Evolutionary conservation across 176 grass and related monocot species (phyloP), one percentile per base, ranked within the genome.

Genomic region (Sorghum bicolor): DNA sequence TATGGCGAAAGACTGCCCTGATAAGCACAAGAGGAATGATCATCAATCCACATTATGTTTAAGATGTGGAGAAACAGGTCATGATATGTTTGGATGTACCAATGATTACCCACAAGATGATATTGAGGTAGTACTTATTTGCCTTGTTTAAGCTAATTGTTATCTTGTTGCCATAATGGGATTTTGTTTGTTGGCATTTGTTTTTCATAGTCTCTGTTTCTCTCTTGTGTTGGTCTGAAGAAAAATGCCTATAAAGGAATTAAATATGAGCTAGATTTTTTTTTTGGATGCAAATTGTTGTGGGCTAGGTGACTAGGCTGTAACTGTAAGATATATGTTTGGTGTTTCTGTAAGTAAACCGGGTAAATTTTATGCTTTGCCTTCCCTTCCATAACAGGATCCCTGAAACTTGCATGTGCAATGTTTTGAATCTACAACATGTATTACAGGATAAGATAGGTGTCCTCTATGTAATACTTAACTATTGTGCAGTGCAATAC

Each of bases 1-100:
- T 80, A 87, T 85, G 71, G 91, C 97, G 2, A 99, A 92, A 77
- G 83, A 94, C 47, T 99, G 97, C 66, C 93, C 93, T 73, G 97
- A 94, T 64, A 99, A 99, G 81, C 68, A 96, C 75, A 96, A 89
- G 83, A 92, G 63, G 66, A 86, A 82, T 81, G 45, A 72, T 65
- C 82, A 89, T 52, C 77, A 90, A 55, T 86, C 79, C 37, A 72
- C 79, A 81, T 80, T 96, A 36, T 99, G 97, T 86, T 89, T 99
- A 41, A 81, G 88, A 80, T 99, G 97, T 24, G 93, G 93, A 86
- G 89, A 87, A 62, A 58, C 37, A 70, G 93, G 93, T 29, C 93
- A 99, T 79, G 89, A 94, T 86, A 96, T 96, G 91, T 89, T 92
- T 72, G 92, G 74, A 63, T 99, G 97, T 79, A 73, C 30, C 61